Evolutionary conservation across 768 basidiomycete species (phyloP), one percentile per base, ranked within the genome.

Genomic region (Pulveroboletus ravenelii): DNA sequence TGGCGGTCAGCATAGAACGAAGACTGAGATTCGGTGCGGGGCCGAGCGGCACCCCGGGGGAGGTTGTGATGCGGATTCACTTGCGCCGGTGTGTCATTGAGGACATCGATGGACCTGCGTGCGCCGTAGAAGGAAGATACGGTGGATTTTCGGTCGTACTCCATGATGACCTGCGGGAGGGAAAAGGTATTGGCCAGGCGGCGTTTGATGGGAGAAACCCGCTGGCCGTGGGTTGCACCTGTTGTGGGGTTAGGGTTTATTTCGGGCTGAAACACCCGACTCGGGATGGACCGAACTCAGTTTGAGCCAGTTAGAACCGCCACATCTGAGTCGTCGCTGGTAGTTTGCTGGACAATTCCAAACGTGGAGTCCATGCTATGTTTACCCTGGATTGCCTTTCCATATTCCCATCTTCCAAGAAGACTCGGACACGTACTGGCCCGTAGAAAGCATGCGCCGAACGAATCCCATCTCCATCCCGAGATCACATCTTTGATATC

Each of bases 111-210:
- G n/a, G 87, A 78, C 64, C 81, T 80, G 34, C 79, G 78, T 31
- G 57, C 67, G 18, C 81, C 84, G 55, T 88, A 89, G 74, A 89
- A 90, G 4, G 87, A 89, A 9, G 88, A 89, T 5, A 86, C 84
- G 1, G 79, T 78, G 5, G 89, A 88, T 68, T 85, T 87, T 62
- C 85, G 78, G 71, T 89, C 88, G 60, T 79, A 75, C 56, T 89
- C 87, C 87, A 88, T 89, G 18, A 40, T 41, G 27, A 29, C 27
- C 50, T 60, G 41, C 50, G 23, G 10, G 37, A 17, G 29, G 34
- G 45, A 31, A 31, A 36, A 29, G 27, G 18, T 43, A 18, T 12
- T 1, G 8, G 27, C 20, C 20, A 23, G 29, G 27, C 20, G 34
- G 13, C 12, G 35, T 34, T 15, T 45, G 29, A 56, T 61, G 46